Conservation (phyloP, 2,329 filamentous ascomycete genomes). For the Trichoderma sp. region DNA sequence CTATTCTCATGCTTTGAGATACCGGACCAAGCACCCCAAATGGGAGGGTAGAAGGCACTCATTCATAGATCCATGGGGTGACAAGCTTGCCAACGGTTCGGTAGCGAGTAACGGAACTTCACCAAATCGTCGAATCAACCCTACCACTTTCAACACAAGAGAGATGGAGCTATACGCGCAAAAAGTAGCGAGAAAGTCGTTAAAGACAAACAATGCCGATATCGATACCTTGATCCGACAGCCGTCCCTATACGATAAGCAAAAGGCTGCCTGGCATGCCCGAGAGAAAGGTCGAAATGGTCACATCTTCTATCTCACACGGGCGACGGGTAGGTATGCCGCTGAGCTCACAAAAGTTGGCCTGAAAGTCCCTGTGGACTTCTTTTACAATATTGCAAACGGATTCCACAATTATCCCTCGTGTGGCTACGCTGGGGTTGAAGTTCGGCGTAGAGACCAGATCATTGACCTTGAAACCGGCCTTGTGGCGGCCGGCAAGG, state of each 20-base stretch:
- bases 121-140: conserved; percentile 3
- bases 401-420: conserved; percentile 73
- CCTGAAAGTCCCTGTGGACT: conserved; percentile 64
- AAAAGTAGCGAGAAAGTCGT: conserved; percentile 34
- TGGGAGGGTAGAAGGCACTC: background rate
- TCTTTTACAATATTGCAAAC: conserved; percentile 65
- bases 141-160: conserved; percentile 22
- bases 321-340: conserved; percentile 52
- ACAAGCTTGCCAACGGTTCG: background rate
- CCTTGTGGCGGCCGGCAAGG: conserved; percentile 62
- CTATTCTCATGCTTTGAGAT: conserved; percentile 23
- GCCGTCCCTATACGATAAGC: conserved; percentile 24
- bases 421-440: conserved; percentile 57
- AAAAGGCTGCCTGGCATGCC: conserved; percentile 27
- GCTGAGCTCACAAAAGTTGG: conserved; percentile 59
- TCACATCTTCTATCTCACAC: conserved; percentile 27
- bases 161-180: conserved; percentile 31
- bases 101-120: background rate
- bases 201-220: conserved; percentile 51
- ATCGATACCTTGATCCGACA: conserved; percentile 18
- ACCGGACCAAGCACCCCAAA: background rate
- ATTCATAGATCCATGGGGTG: background rate
- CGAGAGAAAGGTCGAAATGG: conserved; percentile 30
- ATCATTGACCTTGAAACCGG: conserved; percentile 62
- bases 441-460: conserved; percentile 60